Conservation (phyloP, 768 basidiomycete species). For the Kwoniella pini region DNA sequence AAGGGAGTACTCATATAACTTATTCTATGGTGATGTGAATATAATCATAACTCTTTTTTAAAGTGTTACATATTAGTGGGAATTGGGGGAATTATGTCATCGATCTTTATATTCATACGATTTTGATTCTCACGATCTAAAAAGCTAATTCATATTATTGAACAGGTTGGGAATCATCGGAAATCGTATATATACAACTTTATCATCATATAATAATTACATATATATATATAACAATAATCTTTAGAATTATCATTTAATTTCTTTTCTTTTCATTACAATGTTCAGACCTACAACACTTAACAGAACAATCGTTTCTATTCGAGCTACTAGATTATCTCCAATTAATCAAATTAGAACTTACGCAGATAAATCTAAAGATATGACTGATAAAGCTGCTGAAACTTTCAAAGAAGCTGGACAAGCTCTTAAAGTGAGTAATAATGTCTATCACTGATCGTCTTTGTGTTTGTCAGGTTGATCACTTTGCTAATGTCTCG, state of each 20-base stretch:
- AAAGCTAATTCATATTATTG: too few species aligned
- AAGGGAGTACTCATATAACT: too few species aligned
- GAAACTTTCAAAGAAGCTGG: slow-evolving; percentile 37
- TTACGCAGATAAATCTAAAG: slow-evolving; percentile 21
- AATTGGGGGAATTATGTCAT: slow-evolving; percentile 5
- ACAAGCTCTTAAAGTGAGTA: slow-evolving; percentile 44
- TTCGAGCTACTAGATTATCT: background rate
- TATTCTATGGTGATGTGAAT: too few species aligned
- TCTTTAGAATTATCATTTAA: background rate
- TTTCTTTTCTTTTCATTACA: background rate
- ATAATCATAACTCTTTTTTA: too few species aligned
- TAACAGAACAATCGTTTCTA: background rate
- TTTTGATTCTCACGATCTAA: too few species aligned
- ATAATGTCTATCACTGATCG: too few species aligned
- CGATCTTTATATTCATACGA: background rate
- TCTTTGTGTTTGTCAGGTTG: background rate
- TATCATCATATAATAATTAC: background rate
- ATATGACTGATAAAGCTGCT: slow-evolving; percentile 26
- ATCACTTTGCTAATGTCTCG: background rate
- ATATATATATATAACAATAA: background rate
- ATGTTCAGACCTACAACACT: slow-evolving; percentile 7
- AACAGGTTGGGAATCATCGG: too few species aligned
- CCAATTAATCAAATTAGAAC: background rate
- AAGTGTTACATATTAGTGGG: too few species aligned
- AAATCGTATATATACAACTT: too few species aligned